Conservation (phyloP, 1,284 basidiomycete species). For the Malassezia nana region DNA sequence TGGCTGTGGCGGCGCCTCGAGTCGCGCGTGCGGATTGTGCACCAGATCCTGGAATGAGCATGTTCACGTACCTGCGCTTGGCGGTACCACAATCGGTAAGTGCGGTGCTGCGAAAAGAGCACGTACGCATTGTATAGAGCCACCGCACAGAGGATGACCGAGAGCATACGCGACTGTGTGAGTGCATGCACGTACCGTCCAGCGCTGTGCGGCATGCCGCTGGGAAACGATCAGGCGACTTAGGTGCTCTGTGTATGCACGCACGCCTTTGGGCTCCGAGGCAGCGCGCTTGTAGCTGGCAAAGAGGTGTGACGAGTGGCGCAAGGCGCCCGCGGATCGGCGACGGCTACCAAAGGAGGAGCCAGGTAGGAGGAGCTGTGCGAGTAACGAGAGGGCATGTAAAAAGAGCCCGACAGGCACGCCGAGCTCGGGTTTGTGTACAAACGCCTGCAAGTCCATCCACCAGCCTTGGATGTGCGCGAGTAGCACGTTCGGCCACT, state of each 20-base stretch:
- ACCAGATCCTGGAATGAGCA: slow-evolving; percentile 2
- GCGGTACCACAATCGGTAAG: slow-evolving; percentile 17
- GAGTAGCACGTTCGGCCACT: neutral
- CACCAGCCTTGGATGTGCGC: slow-evolving; percentile 1
- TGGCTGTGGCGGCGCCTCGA: slow-evolving; percentile 9
- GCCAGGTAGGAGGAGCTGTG: slow-evolving; percentile 14
- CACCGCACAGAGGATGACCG: neutral
- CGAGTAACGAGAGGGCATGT: slow-evolving; percentile 7
- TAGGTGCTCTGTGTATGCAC: slow-evolving; percentile 4
- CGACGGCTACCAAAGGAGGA: slow-evolving; percentile 1
- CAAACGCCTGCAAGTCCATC: slow-evolving; percentile 10
- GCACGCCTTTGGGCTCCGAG: neutral
- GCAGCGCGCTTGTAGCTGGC: neutral
- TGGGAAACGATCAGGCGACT: slow-evolving; percentile 5
- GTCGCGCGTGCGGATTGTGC: slow-evolving; percentile 8
- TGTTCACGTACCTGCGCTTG: neutral
- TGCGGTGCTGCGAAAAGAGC: slow-evolving; percentile 6
- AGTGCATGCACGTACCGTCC: neutral
- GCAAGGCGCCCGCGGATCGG: neutral
- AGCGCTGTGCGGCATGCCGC: slow-evolving; percentile 7
- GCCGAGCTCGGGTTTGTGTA: slow-evolving; percentile 7
- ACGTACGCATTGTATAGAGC: slow-evolving; percentile 14
- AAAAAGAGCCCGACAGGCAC: slow-evolving; percentile 4
- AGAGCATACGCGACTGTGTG: slow-evolving; percentile 10
- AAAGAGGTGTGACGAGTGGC: slow-evolving; percentile 8